Evolutionary conservation across 225 moss, liverwort and hornwort species (phyloP), one percentile per base, ranked within the genome.

Genomic region (Climacium dendroides): DNA sequence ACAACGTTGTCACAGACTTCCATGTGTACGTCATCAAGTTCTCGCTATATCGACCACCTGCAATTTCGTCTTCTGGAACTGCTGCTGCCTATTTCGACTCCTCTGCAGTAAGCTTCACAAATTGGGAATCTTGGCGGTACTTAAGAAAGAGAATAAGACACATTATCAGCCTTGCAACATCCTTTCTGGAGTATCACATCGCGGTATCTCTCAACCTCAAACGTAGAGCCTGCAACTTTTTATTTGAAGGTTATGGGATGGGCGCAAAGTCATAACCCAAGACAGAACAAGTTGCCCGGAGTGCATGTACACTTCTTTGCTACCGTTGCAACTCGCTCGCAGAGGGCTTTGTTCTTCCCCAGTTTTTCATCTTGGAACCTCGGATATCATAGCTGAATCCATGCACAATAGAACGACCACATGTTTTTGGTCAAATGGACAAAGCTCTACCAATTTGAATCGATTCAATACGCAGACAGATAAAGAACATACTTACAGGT

Each of bases 81-180:
- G 92, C 89, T 52, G 91, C 92, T 55, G 71, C 62, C 83, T 94
- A 89, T 39, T n/a, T n/a, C n/a, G n/a, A 45, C 45, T 93, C 95
- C 48, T 91, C 84, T 37, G 85, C 52, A 74, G 86, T 81, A 18
- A 94, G 90, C 79, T 90, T 87, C 77, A 94, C 73, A 93, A 63
- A 84, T 92, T 95, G 19, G 85, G 66, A 43, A 93, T 89, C 87
- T 91, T 94, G 12, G 91, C 86, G 37, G 93, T 92, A 58, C 93
- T 93, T 91, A 22, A 47, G 6, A 81, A 61, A 85, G 65, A 35
- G 63, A 87, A 62, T 13, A 12, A 75, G 61, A 77, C 29, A 45
- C 63, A 60, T 41, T 72, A 52, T 85, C 65, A 82, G 64, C 52
- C 78, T 48, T 63, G 63, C 58, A 47, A 73, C 59, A 53, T 71